Percentiles rank a stretch among this genome's conserved stretches.
phyloP scores from a whole-genome alignment of 2,329 filamentous ascomycete species.

The Pseudogymnoascus sp. region DNA sequence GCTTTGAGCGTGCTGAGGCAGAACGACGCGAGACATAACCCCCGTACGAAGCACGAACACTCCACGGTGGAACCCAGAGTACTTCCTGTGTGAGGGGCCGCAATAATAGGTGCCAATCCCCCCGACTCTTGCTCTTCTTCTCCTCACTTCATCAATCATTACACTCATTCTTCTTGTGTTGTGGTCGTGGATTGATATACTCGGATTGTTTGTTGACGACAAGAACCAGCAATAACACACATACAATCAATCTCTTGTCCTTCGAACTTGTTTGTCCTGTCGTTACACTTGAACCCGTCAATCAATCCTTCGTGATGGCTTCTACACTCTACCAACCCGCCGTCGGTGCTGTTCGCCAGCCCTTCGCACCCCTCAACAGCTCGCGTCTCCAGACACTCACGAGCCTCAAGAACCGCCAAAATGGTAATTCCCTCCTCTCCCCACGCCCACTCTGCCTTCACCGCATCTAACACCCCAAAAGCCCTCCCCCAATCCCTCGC shows the following conservation, averaged over 20 bases:
- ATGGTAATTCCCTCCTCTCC: constrained; percentile 39
- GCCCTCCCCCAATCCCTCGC: constrained; percentile 16
- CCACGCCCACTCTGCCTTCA: background rate
- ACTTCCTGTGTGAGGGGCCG: background rate
- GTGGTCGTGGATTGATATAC: background rate
- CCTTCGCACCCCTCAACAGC: constrained; percentile 64
- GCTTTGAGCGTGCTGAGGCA: background rate
- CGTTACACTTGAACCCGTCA: background rate
- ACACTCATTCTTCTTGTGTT: constrained; percentile 1
- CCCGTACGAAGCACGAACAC: background rate
- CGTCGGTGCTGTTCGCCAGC: constrained; percentile 43
- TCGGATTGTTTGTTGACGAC: background rate
- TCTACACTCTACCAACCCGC: constrained; percentile 1
- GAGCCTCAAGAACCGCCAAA: constrained; percentile 70
- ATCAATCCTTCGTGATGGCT: background rate
- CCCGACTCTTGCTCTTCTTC: background rate
- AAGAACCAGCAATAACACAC: background rate
- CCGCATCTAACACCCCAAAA: constrained; percentile 12
- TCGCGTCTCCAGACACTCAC: constrained; percentile 62
- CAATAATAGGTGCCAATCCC: background rate
- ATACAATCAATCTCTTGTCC: background rate
- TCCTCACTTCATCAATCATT: background rate
- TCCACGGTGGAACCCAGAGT: background rate
- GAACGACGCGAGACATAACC: background rate
- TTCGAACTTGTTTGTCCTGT: constrained; percentile 1